Evolutionary conservation across 1,284 basidiomycete genomes (phyloP).

Genomic region (Pyrrhoderma lamaoense): DNA sequence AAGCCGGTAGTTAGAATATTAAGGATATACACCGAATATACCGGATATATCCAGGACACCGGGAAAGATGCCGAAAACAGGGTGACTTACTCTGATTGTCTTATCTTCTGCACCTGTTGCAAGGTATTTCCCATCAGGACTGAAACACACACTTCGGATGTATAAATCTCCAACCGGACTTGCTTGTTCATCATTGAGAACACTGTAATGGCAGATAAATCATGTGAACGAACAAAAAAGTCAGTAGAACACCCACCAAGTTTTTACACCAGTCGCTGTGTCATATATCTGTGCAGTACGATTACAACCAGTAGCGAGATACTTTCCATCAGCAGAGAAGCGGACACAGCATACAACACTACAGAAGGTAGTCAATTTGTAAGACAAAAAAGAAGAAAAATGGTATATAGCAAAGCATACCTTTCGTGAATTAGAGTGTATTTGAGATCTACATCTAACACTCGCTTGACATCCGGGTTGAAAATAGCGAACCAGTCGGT

Average conservation of each 20-base stretch:
- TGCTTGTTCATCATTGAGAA: slow-evolving; percentile 61
- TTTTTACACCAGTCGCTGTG: slow-evolving; percentile 60
- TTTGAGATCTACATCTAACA: slow-evolving; percentile 81
- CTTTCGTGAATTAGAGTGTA: slow-evolving; percentile 93
- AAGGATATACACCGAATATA: background rate
- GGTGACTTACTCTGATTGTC: slow-evolving; percentile 60
- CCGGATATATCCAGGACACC: background rate
- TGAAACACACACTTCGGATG: slow-evolving; percentile 80
- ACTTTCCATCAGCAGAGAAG: slow-evolving; percentile 77
- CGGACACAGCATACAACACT: slow-evolving; percentile 79
- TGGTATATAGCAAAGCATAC: slow-evolving; percentile 36
- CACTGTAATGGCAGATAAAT: slow-evolving; percentile 33
- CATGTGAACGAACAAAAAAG: background rate
- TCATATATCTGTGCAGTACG: slow-evolving; percentile 72
- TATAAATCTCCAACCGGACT: slow-evolving; percentile 69
- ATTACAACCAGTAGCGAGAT: slow-evolving; percentile 74
- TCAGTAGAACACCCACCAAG: slow-evolving; percentile 34
- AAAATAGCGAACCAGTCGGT: slow-evolving; percentile 94
- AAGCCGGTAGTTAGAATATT: slow-evolving; percentile 1
- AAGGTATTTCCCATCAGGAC: slow-evolving; percentile 72
- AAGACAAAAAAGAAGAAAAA: slow-evolving; percentile 10
- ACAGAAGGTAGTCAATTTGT: slow-evolving; percentile 8
- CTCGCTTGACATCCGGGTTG: slow-evolving; percentile 78
- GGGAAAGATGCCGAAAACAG: slow-evolving; percentile 15
- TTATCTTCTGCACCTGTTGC: slow-evolving; percentile 84